Evolutionary conservation across 768 basidiomycete genomes (phyloP).

Genomic region (Dentipellis fragilis): DNA sequence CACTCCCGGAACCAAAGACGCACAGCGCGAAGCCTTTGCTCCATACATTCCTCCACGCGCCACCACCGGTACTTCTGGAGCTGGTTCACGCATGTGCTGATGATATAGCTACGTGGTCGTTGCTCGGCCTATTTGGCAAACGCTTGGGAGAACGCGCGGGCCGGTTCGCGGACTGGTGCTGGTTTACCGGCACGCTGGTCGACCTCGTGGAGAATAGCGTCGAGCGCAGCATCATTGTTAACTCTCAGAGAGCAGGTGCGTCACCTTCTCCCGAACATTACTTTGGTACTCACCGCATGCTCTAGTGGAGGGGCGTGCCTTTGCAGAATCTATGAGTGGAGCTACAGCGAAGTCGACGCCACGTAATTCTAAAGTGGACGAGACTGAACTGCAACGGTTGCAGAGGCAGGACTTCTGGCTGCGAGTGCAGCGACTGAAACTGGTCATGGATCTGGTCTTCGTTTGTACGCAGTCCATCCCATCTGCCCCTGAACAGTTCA

Average conservation of each 20-base stretch:
- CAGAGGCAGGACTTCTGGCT: slow-evolving; percentile 72
- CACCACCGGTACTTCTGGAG: slow-evolving; percentile 75
- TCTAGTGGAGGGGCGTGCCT: slow-evolving; percentile 63
- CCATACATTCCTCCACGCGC: slow-evolving; percentile 66
- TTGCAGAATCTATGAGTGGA: slow-evolving; percentile 61
- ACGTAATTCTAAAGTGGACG: slow-evolving; percentile 45
- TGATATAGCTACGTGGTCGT: slow-evolving; percentile 69
- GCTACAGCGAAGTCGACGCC: slow-evolving; percentile 64
- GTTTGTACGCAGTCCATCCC: slow-evolving; percentile 48
- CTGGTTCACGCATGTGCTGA: slow-evolving; percentile 67
- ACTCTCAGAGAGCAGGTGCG: slow-evolving; percentile 54
- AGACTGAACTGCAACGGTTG: slow-evolving; percentile 59
- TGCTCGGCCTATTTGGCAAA: slow-evolving; percentile 58
- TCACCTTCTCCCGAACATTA: neutral
- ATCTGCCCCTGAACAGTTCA: slow-evolving; percentile 8
- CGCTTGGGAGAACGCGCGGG: slow-evolving; percentile 59
- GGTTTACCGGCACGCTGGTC: slow-evolving; percentile 72
- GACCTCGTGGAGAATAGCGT: slow-evolving; percentile 78
- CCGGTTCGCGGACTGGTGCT: slow-evolving; percentile 78
- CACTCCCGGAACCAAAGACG: slow-evolving; percentile 20
- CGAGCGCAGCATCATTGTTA: slow-evolving; percentile 60
- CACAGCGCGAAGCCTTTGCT: slow-evolving; percentile 45
- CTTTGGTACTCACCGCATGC: slow-evolving; percentile 2
- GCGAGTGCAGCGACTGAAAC: slow-evolving; percentile 55
- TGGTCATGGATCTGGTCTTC: slow-evolving; percentile 79